Evolutionary conservation across 306 rosid species (phyloP).

Genomic region (Leucaena leucocephala): DNA sequence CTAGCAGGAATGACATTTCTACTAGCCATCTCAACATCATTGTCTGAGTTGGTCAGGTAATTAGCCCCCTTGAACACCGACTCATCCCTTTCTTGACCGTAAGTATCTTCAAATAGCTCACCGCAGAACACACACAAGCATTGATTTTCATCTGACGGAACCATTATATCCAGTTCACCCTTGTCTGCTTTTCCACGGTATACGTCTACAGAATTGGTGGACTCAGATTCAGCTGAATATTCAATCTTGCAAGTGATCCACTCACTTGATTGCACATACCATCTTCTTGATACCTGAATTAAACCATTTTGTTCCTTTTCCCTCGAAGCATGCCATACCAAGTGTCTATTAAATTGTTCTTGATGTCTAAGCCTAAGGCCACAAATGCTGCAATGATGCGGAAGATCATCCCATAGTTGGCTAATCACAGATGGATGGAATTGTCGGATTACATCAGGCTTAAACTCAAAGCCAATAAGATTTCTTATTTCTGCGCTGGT

Average conservation of each 20-base stretch:
- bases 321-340: constrained; percentile 69
- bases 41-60: constrained; percentile 46
- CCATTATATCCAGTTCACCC: constrained; percentile 49
- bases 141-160: constrained; percentile 75
- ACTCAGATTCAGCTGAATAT: constrained; percentile 42
- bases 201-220: constrained; percentile 38
- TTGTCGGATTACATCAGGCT: constrained; percentile 65
- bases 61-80: constrained; percentile 91
- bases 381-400: constrained; percentile 64
- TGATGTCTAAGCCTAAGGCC: constrained; percentile 57
- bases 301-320: constrained; percentile 46
- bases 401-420: constrained; percentile 61
- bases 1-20: constrained; percentile 29
- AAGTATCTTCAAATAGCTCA: constrained; percentile 79
- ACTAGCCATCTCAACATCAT: constrained; percentile 41
- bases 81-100: constrained; percentile 57
- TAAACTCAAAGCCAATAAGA: constrained; percentile 74
- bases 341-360: constrained; percentile 67
- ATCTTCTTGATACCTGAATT: constrained; percentile 53
- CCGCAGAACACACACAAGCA: constrained; percentile 82
- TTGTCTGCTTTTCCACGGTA: constrained; percentile 31
- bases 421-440: constrained; percentile 63
- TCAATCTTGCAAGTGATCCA: constrained; percentile 64
- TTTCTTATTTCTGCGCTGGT: constrained; percentile 48
- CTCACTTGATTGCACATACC: constrained; percentile 61